Conservation (phyloP, 192 early-diverging fungal genomes). For the Borealophlyctis nickersoniae region DNA sequence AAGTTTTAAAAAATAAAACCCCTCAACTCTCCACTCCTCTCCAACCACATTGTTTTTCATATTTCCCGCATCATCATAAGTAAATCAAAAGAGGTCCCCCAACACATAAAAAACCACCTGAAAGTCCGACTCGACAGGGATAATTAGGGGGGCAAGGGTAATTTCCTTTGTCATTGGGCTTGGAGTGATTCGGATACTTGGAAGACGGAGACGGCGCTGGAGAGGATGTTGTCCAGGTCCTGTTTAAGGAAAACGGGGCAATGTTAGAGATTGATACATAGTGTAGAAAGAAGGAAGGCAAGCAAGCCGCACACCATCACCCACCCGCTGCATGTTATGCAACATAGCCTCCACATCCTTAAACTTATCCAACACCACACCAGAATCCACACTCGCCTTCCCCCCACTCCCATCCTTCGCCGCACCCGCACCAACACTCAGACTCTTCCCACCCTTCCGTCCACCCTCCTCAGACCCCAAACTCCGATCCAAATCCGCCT, state of each 20-base stretch:
- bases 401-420: background rate
- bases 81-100: background rate
- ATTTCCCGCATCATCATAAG: background rate
- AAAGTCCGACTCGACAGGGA: background rate
- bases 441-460: slow-evolving; percentile 3
- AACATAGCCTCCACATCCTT: slow-evolving; percentile 29
- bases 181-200: slow-evolving; percentile 7
- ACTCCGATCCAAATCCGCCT: slow-evolving; percentile 12
- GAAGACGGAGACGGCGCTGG: slow-evolving; percentile 9
- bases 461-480: background rate
- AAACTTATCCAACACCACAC: slow-evolving; percentile 23
- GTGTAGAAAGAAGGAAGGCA: slow-evolving; percentile 5
- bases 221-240: slow-evolving; percentile 13
- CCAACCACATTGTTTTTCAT: no score
- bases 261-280: background rate
- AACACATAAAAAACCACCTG: background rate
- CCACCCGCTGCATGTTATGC: slow-evolving; percentile 28
- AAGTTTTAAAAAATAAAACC: background rate
- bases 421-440: background rate
- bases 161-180: background rate
- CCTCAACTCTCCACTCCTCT: background rate
- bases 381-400: slow-evolving; percentile 12
- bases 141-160: background rate
- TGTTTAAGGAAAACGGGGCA: no score
- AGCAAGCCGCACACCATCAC: slow-evolving; percentile 3